Base-by-base conservation (phyloP, 352 stramenopile genomes). In the Aphanomyces astaci region DNA sequence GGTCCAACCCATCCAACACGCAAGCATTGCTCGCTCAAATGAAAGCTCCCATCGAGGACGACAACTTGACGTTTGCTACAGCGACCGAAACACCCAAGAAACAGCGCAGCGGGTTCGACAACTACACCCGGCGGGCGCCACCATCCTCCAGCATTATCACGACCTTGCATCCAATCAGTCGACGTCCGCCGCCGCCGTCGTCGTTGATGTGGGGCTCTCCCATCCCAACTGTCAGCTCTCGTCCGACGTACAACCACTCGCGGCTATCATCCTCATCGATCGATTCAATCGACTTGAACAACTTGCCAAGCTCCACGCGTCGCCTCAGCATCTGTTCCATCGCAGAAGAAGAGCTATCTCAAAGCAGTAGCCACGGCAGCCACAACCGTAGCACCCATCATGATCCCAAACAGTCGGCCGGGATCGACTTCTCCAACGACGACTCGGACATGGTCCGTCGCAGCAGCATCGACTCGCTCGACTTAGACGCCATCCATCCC, bases 151-250 rank as follows among this genome's bases (percentile, higher is more conserved):
- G 45, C 13, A 19, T 10, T 36, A 19, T n/a, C 1, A 59, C 32
- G 25, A 15, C 36, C 7, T 15, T 15, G 36, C 36, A 7, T 7
- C 36, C 36, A 7, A 43, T 7, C 36, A 1, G 25, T 13, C 30
- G 10, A 13, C 17, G 17, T 17, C 51, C 5, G n/a, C 51, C 25
- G 30, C 51, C 51, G 22, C 51, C 24, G 13, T 39, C 27, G 25
- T 59, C 51, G 7, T 59, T 59, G 51, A 59, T 59, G 51, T 59
- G 51, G 51, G 51, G 51, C 5, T 59, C 51, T 30, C 51, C 51
- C 17, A 59, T 59, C 30, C 51, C 32, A 59, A 11, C 51, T 19
- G 51, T 43, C 36, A 15, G 36, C 15, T 7, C 7, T 43, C 15
- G 7, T 43, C 15, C 36, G 15, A 43, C 15, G 36, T 43, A 15